Conservation (phyloP, 2,329 filamentous ascomycete species). For the Monilinia fructicola region DNA sequence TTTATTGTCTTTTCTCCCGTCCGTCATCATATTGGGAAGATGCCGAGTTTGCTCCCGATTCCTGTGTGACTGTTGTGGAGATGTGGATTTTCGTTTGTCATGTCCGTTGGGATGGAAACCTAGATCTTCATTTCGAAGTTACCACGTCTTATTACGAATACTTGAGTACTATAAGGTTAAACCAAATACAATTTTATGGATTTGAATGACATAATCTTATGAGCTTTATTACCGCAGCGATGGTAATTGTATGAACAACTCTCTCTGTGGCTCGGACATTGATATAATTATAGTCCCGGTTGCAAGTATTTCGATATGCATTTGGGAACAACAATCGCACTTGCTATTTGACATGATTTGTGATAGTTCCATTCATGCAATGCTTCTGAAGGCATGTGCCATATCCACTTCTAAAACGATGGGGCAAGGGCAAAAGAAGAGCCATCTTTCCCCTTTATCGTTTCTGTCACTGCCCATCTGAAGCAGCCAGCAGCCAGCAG, state of each 20-base stretch:
- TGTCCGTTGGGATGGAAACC: background rate
- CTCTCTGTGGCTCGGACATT: background rate
- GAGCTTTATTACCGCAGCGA: too few relatives aligned
- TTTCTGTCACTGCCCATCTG: background rate
- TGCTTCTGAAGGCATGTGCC: background rate
- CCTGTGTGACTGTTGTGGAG: background rate
- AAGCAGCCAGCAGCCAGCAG: background rate
- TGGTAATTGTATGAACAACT: background rate
- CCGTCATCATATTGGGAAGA: background rate
- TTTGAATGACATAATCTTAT: background rate
- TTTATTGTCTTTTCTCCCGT: background rate
- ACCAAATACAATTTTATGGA: background rate
- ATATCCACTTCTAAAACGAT: background rate
- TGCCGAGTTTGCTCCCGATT: conserved; percentile 14
- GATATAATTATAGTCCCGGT: background rate
- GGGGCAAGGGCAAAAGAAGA: background rate
- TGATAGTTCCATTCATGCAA: background rate
- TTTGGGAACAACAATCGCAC: background rate
- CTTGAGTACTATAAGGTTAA: background rate
- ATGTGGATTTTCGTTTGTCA: conserved; percentile 14
- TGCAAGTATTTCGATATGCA: background rate
- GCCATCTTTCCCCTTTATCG: background rate
- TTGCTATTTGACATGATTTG: background rate
- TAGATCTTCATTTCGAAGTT: conserved; percentile 8
- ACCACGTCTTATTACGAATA: background rate